Evolutionary conservation across 2,329 filamentous ascomycete genomes (phyloP).

Genomic region (Periconia sp.): DNA sequence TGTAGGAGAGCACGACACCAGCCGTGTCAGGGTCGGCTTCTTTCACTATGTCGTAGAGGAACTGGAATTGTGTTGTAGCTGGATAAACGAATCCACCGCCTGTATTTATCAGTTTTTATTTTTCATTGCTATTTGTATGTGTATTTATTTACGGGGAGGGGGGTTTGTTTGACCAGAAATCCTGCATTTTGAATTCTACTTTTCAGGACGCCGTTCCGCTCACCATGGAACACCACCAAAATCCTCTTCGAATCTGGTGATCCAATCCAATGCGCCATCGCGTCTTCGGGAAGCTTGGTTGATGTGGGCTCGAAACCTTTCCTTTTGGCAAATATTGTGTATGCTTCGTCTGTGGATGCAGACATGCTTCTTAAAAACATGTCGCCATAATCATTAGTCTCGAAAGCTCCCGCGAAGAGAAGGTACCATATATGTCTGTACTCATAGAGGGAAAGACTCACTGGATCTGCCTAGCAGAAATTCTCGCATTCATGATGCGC

Average conservation of each 20-base stretch:
- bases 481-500: slow-evolving; percentile 7
- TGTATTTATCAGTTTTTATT: neutral
- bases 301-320: slow-evolving; percentile 3
- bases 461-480: slow-evolving; percentile 2
- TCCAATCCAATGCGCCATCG: slow-evolving; percentile 8
- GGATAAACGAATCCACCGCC: slow-evolving; percentile 4
- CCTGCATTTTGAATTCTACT: neutral
- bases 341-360: slow-evolving; percentile 5
- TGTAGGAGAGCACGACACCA: slow-evolving; percentile 3
- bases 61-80: slow-evolving; percentile 4
- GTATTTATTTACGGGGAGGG: too few species aligned
- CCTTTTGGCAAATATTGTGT: slow-evolving; percentile 5
- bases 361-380: slow-evolving; percentile 1
- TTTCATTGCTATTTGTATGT: too few species aligned
- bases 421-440: neutral
- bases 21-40: slow-evolving; percentile 1
- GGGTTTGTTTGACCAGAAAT: neutral
- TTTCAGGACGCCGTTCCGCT: neutral
- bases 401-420: too few species aligned
- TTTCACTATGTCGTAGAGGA: slow-evolving; percentile 3
- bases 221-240: slow-evolving; percentile 6
- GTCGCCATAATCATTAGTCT: neutral
- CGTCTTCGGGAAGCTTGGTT: slow-evolving; percentile 3
- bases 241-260: slow-evolving; percentile 3
- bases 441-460: neutral